A percentile compares a stretch with the other conserved stretches of the same genome.
phyloP scores from a whole-genome alignment of 2,329 filamentous ascomycete species.

The Myrmaecium sp. region DNA sequence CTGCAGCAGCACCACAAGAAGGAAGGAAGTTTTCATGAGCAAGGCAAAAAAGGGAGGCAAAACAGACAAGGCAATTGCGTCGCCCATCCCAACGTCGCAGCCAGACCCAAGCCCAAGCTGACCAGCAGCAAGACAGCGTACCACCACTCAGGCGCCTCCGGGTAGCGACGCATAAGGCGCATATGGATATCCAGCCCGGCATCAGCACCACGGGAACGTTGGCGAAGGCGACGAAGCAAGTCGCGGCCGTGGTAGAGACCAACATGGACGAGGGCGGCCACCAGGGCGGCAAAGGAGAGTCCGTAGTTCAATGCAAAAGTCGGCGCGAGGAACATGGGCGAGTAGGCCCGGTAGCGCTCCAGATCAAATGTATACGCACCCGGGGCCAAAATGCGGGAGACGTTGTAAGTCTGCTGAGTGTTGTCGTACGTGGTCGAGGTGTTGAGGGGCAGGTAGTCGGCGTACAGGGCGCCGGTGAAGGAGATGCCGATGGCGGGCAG shows the following conservation, averaged over 20 bases:
- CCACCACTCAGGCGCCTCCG: constrained; percentile 19
- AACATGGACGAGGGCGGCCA: constrained; percentile 18
- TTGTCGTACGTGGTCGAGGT: constrained; percentile 19
- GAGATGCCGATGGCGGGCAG: constrained; percentile 17
- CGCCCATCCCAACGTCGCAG: constrained; percentile 10
- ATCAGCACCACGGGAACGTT: background rate
- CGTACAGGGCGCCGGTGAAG: constrained; percentile 15
- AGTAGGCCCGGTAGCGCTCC: constrained; percentile 17
- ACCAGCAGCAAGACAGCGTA: constrained; percentile 36
- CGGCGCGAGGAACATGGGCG: constrained; percentile 19
- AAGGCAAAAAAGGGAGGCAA: constrained; percentile 38
- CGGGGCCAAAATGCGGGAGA: constrained; percentile 13
- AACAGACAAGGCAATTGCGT: constrained; percentile 30
- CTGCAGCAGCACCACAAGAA: background rate
- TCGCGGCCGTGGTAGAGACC: constrained; percentile 19
- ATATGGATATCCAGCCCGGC: constrained; percentile 17
- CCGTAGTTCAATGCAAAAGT: constrained; percentile 23
- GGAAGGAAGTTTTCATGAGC: constrained; percentile 12
- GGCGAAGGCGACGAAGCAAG: constrained; percentile 21
- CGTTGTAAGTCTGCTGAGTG: constrained; percentile 17
- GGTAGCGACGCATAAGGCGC: constrained; percentile 16
- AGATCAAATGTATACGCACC: constrained; percentile 15
- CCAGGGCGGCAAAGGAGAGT: constrained; percentile 20
- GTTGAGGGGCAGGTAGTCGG: constrained; percentile 19
- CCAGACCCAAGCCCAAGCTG: constrained; percentile 22